These are phyloP conservation scores for Aspergillus saccharolyticus DNA, from an alignment of 495 filamentous ascomycete species.

Conservation along the genomic window DNA sequence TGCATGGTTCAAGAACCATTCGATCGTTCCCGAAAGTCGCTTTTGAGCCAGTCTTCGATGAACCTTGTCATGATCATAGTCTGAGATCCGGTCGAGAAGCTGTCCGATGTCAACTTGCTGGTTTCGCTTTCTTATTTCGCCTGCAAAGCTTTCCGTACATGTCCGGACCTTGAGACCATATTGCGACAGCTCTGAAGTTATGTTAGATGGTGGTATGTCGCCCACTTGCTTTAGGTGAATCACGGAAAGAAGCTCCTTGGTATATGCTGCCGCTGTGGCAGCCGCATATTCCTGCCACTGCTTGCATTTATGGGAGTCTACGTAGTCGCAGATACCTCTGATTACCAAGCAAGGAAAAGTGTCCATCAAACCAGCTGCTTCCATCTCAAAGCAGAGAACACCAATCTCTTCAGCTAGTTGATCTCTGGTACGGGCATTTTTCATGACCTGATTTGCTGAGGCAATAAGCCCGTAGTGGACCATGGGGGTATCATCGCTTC, in stretches of 20 bases:
- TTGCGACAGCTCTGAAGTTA: background rate
- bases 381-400: slow-evolving; percentile 45
- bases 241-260: slow-evolving; percentile 20
- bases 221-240: background rate
- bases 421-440: slow-evolving; percentile 9
- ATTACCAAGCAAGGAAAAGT: slow-evolving; percentile 27
- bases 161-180: background rate
- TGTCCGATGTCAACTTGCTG: background rate
- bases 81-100: background rate
- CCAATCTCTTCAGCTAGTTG: slow-evolving; percentile 14
- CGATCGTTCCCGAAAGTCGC: background rate
- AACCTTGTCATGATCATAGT: background rate
- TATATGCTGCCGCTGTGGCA: slow-evolving; percentile 29
- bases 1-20: slow-evolving; percentile 1
- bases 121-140: background rate
- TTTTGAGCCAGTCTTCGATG: background rate
- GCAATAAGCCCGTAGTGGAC: slow-evolving; percentile 20
- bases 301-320: slow-evolving; percentile 35
- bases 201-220: background rate
- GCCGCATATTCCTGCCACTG: slow-evolving; percentile 33
- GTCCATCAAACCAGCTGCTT: slow-evolving; percentile 40
- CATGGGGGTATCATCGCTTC: background rate
- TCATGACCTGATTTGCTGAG: slow-evolving; percentile 19
- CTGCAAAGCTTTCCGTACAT: background rate
- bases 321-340: slow-evolving; percentile 34